Evolutionary conservation across 1,284 basidiomycete genomes (phyloP).

Genomic region (Sanguinoderma infundibulare): DNA sequence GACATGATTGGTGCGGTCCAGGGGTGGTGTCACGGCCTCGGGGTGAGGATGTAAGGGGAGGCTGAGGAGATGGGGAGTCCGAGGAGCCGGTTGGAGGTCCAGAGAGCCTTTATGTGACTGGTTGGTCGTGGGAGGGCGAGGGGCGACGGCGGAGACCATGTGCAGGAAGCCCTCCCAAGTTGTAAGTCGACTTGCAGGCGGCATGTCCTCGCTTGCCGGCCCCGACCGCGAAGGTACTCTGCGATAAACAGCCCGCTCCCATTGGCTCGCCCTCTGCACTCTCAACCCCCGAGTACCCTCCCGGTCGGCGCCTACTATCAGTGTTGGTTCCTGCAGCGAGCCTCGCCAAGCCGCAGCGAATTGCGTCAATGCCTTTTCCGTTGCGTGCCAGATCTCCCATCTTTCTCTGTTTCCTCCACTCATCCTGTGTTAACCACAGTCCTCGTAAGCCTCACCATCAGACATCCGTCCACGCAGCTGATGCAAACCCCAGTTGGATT

Average conservation of each 20-base stretch:
- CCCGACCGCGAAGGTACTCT: slow-evolving; percentile 24
- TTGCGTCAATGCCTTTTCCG: neutral
- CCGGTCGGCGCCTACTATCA: slow-evolving; percentile 16
- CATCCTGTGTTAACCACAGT: too few relatives aligned
- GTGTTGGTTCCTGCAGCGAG: too few relatives aligned
- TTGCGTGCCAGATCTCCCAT: neutral
- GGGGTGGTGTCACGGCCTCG: too few relatives aligned
- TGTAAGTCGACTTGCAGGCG: neutral
- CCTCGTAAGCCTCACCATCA: too few relatives aligned
- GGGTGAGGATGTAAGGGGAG: neutral
- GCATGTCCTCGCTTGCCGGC: neutral
- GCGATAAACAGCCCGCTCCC: neutral
- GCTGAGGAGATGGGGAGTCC: neutral
- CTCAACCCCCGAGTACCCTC: slow-evolving; percentile 18
- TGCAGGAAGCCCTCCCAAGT: slow-evolving; percentile 1
- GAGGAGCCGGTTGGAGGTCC: neutral
- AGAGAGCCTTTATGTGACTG: neutral
- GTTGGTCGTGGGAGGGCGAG: too few relatives aligned
- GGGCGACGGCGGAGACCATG: too few relatives aligned
- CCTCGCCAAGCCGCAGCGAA: neutral
- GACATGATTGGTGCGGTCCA: neutral
- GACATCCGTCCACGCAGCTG: too few relatives aligned
- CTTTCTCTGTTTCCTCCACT: too few relatives aligned
- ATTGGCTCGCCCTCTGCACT: slow-evolving; percentile 9
- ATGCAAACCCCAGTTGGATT: too few relatives aligned